Evolutionary conservation across 2,329 filamentous ascomycete species (phyloP).

Genomic region (Penicillium crustosum): DNA sequence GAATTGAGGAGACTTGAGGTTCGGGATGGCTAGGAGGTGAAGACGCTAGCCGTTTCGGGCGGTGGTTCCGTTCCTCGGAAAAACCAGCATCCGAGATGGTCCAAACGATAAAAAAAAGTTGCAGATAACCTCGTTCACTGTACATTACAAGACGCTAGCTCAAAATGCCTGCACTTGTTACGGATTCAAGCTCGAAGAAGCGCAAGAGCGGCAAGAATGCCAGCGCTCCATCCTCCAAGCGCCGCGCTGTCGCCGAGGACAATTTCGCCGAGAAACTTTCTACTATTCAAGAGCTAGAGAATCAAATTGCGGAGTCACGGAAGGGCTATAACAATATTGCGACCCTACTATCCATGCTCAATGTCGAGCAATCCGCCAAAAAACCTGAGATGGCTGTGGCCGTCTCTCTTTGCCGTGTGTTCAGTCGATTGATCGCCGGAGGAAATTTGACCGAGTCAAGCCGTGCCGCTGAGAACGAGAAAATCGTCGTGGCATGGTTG

Average conservation of each 20-base stretch:
- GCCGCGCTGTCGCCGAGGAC: constrained; percentile 49
- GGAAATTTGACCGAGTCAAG: constrained; percentile 68
- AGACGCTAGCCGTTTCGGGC: constrained; percentile 37
- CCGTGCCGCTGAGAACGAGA: constrained; percentile 68
- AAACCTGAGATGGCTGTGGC: constrained; percentile 66
- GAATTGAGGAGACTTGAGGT: constrained; percentile 43
- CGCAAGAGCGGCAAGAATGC: constrained; percentile 40
- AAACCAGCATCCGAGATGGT: constrained; percentile 33
- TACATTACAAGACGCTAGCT: constrained; percentile 13
- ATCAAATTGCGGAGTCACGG: constrained; percentile 77
- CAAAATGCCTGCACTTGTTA: constrained; percentile 32
- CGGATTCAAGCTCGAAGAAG: constrained; percentile 39
- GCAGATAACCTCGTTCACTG: constrained; percentile 8
- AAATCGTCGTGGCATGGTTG: constrained; percentile 74
- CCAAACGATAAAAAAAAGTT: constrained; percentile 33
- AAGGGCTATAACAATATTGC: constrained; percentile 92
- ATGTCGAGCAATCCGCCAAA: constrained; percentile 51
- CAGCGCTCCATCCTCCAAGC: constrained; percentile 43
- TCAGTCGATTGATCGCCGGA: constrained; percentile 74
- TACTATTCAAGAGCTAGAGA: constrained; percentile 72
- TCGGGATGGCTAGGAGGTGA: constrained; percentile 41
- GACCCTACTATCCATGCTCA: constrained; percentile 63
- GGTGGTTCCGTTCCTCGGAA: constrained; percentile 30
- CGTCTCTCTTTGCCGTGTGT: constrained; percentile 81
- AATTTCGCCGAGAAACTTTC: constrained; percentile 56